Conservation (phyloP, 805 yeast species). For the Suhomyces emberorum region DNA sequence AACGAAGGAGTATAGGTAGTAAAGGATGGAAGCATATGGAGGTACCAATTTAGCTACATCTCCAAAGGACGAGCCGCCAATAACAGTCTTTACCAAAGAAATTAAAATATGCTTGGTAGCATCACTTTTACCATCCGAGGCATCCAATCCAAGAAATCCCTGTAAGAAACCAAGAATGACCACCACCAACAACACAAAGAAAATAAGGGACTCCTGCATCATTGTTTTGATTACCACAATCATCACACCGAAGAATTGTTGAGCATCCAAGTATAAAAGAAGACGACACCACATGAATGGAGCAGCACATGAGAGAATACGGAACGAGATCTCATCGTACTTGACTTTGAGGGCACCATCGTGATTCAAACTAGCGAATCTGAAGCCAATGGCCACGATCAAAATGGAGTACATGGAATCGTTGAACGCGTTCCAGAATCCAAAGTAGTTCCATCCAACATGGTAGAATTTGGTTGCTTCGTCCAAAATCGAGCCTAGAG, state of each 20-base stretch:
- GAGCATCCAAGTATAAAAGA: slow-evolving; percentile 72
- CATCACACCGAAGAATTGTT: slow-evolving; percentile 83
- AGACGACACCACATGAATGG: slow-evolving; percentile 86
- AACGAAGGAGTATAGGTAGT: slow-evolving; percentile 73
- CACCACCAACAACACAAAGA: slow-evolving; percentile 68
- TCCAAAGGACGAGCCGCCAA: slow-evolving; percentile 71
- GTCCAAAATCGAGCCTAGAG: slow-evolving; percentile 63
- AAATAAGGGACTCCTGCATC: slow-evolving; percentile 84
- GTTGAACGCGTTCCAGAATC: slow-evolving; percentile 79
- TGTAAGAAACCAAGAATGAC: slow-evolving; percentile 80
- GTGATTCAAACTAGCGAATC: slow-evolving; percentile 42
- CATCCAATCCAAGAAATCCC: slow-evolving; percentile 83
- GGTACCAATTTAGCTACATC: slow-evolving; percentile 72
- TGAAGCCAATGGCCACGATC: slow-evolving; percentile 48
- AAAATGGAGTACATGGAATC: slow-evolving; percentile 63
- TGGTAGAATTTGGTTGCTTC: slow-evolving; percentile 71
- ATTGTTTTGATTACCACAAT: slow-evolving; percentile 78
- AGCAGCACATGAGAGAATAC: slow-evolving; percentile 74
- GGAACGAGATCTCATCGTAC: slow-evolving; percentile 59
- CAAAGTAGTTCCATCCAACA: slow-evolving; percentile 67
- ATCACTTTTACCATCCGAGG: slow-evolving; percentile 80
- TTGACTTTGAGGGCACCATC: slow-evolving; percentile 16
- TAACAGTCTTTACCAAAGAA: slow-evolving; percentile 65
- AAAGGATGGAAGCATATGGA: slow-evolving; percentile 80
- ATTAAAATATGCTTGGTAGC: slow-evolving; percentile 62